Conservation (phyloP, 1,139 yeast genomes). For the Candida gigantensis region DNA sequence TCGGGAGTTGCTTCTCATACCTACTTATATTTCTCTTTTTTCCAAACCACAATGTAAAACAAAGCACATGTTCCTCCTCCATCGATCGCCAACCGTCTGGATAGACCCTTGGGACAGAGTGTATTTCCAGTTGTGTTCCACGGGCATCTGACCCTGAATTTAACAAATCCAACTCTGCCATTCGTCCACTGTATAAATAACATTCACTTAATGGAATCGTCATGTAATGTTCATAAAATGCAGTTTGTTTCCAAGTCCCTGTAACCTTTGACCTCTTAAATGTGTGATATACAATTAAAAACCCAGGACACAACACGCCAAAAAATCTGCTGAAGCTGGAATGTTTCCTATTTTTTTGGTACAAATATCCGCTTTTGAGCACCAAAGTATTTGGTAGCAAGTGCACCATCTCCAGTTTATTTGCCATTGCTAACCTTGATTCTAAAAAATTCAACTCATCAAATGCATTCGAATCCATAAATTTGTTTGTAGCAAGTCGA, state of each 20-base stretch:
- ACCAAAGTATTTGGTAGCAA: constrained; percentile 6
- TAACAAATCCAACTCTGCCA: constrained; percentile 59
- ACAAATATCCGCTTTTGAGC: constrained; percentile 56
- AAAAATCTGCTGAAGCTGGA: constrained; percentile 60
- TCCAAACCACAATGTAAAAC: constrained; percentile 87
- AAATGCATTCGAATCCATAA: constrained; percentile 56
- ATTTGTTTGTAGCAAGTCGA: constrained; percentile 53
- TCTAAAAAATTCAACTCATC: constrained; percentile 58
- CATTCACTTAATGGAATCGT: constrained; percentile 67
- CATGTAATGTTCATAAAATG: constrained; percentile 49
- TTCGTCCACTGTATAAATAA: constrained; percentile 72
- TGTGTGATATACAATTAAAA: constrained; percentile 51
- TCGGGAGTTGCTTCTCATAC: constrained; percentile 6
- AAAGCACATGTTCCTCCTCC: constrained; percentile 70
- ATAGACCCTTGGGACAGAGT: constrained; percentile 68
- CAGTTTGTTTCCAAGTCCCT: constrained; percentile 47
- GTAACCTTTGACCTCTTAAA: constrained; percentile 46
- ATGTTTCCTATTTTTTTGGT: constrained; percentile 69
- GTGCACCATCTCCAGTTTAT: constrained; percentile 1
- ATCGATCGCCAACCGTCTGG: constrained; percentile 82
- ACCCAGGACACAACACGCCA: constrained; percentile 72
- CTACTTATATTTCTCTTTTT: constrained; percentile 48
- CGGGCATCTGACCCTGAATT: constrained; percentile 41
- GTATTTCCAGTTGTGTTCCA: constrained; percentile 53
- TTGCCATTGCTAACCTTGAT: constrained; percentile 18